Evolutionary conservation across 2,329 filamentous ascomycete genomes (phyloP), one percentile per base, ranked within the genome.

Genomic region (Didymella sp.): DNA sequence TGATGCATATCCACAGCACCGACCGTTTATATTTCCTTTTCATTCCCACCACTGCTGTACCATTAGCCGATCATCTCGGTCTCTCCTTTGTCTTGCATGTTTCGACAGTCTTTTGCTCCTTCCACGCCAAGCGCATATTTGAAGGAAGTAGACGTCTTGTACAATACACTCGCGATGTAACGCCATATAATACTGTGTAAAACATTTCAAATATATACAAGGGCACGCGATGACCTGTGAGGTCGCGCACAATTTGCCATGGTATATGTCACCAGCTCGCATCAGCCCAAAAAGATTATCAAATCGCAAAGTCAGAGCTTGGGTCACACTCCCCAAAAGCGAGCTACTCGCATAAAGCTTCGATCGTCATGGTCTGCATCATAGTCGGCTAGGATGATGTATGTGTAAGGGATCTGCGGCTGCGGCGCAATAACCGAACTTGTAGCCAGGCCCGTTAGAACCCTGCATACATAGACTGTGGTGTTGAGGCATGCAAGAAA

Each of bases 281-380:
- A 21, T 48, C 28, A 6, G 31, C 43, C 54, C 54, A 44, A 49
- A 8, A 8, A 15, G 19, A 4, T 44, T 57, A 44, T 57, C 49
- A 52, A 49, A 48, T 31, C 25, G 21, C 31, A 9, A 52, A 57
- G 44, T 57, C 37, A 57, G 19, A 48, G 17, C 24, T 48, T 52
- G 30, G 25, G 11, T n/a, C 37, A 30, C n/a, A 19, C 30, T 44
- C 19, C 8, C 9, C 19, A 6, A 52, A 24, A 24, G 31, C 38
- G 27, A 52, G n/a, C 27, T 33, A 31, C 37, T 17, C 27, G 15
- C 37, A 46, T 58, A 60, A 59, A 62, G 66, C 64, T 64, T 63
- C 66, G 44, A 47, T 66, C 70, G 67, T 73, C 70, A 71, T 66
- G 41, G 50, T 37, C 42, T 38, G 44, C 51, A 62, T 38, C 42